These are phyloP conservation scores for Fusarium torulosum DNA, from an alignment of 2,329 filamentous ascomycete species.

Conservation along the genomic window DNA sequence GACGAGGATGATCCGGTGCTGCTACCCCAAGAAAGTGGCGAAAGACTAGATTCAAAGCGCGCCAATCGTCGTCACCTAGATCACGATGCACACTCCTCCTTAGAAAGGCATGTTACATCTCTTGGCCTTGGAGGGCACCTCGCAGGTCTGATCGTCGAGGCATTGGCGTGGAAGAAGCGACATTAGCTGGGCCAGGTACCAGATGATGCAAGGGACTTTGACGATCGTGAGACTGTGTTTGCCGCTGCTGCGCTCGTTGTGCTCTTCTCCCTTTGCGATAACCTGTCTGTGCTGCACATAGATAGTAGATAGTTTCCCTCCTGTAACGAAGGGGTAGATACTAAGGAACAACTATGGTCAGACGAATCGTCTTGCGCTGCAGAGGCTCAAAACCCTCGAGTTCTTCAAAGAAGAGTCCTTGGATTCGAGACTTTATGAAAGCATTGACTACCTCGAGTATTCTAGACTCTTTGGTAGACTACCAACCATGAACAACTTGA, in stretches of 20 bases:
- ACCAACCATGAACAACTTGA: not conserved
- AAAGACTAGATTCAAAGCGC: constrained; percentile 5
- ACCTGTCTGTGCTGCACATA: not conserved
- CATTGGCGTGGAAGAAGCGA: constrained; percentile 12
- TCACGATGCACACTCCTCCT: not conserved
- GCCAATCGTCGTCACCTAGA: constrained; percentile 10
- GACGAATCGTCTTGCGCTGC: not conserved
- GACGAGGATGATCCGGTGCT: not conserved
- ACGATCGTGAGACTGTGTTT: not conserved
- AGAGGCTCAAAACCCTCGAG: not conserved
- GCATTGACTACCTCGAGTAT: not conserved
- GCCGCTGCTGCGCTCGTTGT: constrained; percentile 2
- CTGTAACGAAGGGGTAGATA: not conserved
- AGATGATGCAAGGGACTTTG: not conserved
- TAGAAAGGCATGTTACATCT: constrained; percentile 13
- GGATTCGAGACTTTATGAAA: not conserved
- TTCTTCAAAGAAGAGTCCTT: not conserved
- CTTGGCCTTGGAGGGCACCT: not conserved
- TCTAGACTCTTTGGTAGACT: constrained; percentile 11
- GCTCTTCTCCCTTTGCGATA: constrained; percentile 22
- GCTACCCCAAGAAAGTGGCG: constrained; percentile 7
- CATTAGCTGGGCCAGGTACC: not conserved
- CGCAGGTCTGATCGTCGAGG: not conserved
- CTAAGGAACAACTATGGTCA: constrained; percentile 20
- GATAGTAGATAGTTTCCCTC: not conserved